Evolutionary conservation across 768 basidiomycete genomes (phyloP).

Genomic region (Suillus occidentalis): DNA sequence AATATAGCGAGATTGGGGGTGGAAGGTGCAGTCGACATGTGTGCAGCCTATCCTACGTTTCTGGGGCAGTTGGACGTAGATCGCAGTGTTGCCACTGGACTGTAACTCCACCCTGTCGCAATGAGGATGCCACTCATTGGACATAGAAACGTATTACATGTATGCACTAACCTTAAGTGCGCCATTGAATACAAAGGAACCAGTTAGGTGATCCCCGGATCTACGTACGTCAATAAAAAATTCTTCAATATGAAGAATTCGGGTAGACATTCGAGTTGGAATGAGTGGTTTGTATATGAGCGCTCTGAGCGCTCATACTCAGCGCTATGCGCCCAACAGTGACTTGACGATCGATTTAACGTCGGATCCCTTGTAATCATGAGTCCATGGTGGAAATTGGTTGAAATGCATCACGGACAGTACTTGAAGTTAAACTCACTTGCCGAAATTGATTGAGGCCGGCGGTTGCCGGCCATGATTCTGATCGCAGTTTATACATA

Average conservation of each 20-base stretch:
- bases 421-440: no score
- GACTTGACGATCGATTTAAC: background rate
- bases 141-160: slow-evolving; percentile 2
- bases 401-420: background rate
- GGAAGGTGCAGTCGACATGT: background rate
- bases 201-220: background rate
- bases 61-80: background rate
- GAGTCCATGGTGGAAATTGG: background rate
- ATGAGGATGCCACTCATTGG: background rate
- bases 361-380: background rate
- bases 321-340: background rate
- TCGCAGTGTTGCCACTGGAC: background rate
- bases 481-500: no score
- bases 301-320: background rate
- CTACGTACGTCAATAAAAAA: background rate
- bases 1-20: slow-evolving; percentile 51
- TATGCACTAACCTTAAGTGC: background rate
- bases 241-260: background rate
- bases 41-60: background rate
- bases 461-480: no score
- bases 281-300: background rate
- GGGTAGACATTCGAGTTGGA: background rate
- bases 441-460: no score
- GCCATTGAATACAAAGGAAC: background rate
- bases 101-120: background rate